phyloP scores from a whole-genome alignment of 495 filamentous ascomycete genomes.

The Penicillium flavigenum region DNA sequence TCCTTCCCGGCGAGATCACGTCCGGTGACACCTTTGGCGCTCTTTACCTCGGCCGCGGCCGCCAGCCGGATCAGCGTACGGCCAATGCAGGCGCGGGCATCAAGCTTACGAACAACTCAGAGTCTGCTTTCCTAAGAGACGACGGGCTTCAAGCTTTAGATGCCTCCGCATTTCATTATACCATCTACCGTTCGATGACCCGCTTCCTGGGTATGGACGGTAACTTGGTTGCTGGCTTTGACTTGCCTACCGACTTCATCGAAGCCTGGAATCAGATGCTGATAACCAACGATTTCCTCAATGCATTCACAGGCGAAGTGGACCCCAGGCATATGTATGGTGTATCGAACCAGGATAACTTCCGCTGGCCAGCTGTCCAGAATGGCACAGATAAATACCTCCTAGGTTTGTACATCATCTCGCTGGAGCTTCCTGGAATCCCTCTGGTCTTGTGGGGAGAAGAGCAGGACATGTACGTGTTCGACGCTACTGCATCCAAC shows the following conservation, averaged over 20 bases:
- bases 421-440: slow-evolving; percentile 49
- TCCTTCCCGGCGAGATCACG: slow-evolving; percentile 50
- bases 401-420: slow-evolving; percentile 47
- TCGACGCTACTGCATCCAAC: slow-evolving; percentile 50
- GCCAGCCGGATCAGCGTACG: slow-evolving; percentile 35
- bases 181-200: slow-evolving; percentile 48
- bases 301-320: slow-evolving; percentile 50
- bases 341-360: slow-evolving; percentile 52
- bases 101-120: slow-evolving; percentile 34
- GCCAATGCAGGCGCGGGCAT: slow-evolving; percentile 29
- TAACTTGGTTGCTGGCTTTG: slow-evolving; percentile 39
- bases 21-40: slow-evolving; percentile 38
- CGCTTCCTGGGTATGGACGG: slow-evolving; percentile 53
- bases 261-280: slow-evolving; percentile 47
- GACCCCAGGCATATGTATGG: slow-evolving; percentile 55
- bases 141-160: slow-evolving; percentile 42
- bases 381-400: slow-evolving; percentile 49
- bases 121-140: slow-evolving; percentile 31
- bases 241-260: slow-evolving; percentile 44
- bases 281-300: slow-evolving; percentile 46
- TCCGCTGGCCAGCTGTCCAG: slow-evolving; percentile 51
- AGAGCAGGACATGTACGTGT: slow-evolving; percentile 52
- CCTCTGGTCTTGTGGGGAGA: slow-evolving; percentile 53
- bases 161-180: slow-evolving; percentile 50
- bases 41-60: slow-evolving; percentile 40